Conservation (phyloP, 768 basidiomycete species). For the Auriscalpium orientale region DNA sequence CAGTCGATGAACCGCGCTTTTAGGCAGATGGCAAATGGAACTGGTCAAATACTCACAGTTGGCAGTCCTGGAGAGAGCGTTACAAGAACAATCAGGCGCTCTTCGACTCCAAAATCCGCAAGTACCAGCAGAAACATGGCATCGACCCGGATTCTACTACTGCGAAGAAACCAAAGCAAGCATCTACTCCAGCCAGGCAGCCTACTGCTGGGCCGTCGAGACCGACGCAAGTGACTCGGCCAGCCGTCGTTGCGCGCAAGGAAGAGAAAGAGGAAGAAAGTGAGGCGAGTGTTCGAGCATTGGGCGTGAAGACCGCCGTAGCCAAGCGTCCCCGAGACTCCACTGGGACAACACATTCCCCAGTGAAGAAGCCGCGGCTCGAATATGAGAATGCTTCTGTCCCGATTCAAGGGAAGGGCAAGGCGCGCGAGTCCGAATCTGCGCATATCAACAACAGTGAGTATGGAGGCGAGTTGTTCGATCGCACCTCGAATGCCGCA, state of each 20-base stretch:
- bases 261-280: background rate
- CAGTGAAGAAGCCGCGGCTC: background rate
- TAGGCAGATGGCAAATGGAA: conserved; percentile 38
- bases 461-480: conserved; percentile 4
- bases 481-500: too few relatives aligned
- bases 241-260: background rate
- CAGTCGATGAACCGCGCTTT: background rate
- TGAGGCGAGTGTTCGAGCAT: too few relatives aligned
- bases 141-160: background rate
- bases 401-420: background rate
- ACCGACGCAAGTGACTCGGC: too few relatives aligned
- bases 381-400: background rate
- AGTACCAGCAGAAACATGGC: conserved; percentile 29
- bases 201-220: too few relatives aligned
- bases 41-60: conserved; percentile 46
- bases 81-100: conserved; percentile 37
- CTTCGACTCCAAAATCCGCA: conserved; percentile 38
- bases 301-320: background rate
- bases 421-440: background rate
- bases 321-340: background rate
- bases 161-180: background rate
- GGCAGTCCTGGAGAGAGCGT: conserved; percentile 59
- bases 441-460: background rate
- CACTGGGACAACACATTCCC: background rate
- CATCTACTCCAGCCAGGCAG: background rate